Base-by-base conservation (phyloP, 371 early-diverging fungal genomes). In the Basidiobolus meristosporus region DNA sequence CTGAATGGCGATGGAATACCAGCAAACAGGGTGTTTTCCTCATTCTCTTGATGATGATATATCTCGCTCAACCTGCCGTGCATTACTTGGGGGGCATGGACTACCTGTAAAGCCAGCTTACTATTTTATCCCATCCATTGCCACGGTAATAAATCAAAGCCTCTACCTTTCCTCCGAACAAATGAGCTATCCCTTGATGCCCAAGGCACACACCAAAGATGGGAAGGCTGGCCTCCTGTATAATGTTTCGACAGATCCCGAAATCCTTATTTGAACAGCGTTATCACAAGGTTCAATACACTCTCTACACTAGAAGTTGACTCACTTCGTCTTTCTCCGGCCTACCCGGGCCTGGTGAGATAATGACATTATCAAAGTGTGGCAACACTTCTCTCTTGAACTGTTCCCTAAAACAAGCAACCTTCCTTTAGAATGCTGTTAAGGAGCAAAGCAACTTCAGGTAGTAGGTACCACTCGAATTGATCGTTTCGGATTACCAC, bases 171-270 rank as follows among this genome's bases (percentile, higher is more conserved):
- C 80, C 85, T 6, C 90, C 93, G 47, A 80, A 77, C 7, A 64
- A 65, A 38, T 65, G 54, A 0, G 80, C 91, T 17, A 91, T 73
- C 4, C 92, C 86, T 55, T 99, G 98, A 57, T 92, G 88, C 0
- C 99, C 99, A 31, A 99, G 61, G 54, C 99, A 99, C 0, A 99
- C 86, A 35, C 98, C 99, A 41, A 99, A 70, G 7, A 96, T 62
- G 1, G 99, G 98, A 42, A 77, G 54, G 10, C 54, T 50, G 3
- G 51, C 38, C 15, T 68, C 52, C 22, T 59, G 41, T 19, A 93
- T 52, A 10, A 90, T 48, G 9, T 73, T 58, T 3, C 52, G 51
- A 50, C 86, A 85, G 20, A 87, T 53, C 5, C 90, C 91, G 69
- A 88, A 84, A 48, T 88, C 89, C 82, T 82, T 36, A 10, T 36